Conservation (phyloP, 768 basidiomycete genomes). For the Phylloporus arenicola region DNA sequence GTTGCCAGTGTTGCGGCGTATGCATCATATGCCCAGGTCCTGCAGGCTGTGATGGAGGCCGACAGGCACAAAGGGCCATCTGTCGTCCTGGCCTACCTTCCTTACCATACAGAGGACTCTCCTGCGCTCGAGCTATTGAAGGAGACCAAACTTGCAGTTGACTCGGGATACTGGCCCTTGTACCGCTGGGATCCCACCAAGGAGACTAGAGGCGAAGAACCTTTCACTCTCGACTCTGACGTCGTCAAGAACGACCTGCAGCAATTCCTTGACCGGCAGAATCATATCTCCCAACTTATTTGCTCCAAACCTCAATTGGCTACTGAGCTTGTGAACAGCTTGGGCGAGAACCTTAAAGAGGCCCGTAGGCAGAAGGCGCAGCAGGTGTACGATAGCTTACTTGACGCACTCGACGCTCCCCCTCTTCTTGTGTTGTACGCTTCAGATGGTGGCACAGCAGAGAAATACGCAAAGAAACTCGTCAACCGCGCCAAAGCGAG, state of each 20-base stretch:
- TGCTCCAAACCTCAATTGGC: conserved; percentile 77
- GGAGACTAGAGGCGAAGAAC: conserved; percentile 68
- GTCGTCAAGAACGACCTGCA: conserved; percentile 89
- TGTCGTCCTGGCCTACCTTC: conserved; percentile 90
- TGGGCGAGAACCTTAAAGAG: conserved; percentile 80
- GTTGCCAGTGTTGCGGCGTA: conserved; percentile 95
- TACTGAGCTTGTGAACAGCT: conserved; percentile 72
- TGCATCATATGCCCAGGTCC: conserved; percentile 90
- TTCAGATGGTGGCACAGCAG: conserved; percentile 92
- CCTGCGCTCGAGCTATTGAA: conserved; percentile 88
- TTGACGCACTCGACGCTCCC: conserved; percentile 82
- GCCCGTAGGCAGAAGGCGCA: conserved; percentile 78
- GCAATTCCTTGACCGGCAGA: conserved; percentile 92
- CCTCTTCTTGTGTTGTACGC: conserved; percentile 89
- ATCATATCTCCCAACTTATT: conserved; percentile 91
- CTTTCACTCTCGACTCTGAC: conserved; percentile 91
- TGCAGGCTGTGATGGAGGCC: conserved; percentile 88
- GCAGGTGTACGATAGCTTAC: conserved; percentile 77
- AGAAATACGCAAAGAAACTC: conserved; percentile 91
- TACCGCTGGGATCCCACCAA: conserved; percentile 96
- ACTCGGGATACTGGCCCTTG: conserved; percentile 95
- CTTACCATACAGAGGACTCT: conserved; percentile 71
- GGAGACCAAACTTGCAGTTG: conserved; percentile 95
- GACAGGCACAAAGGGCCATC: conserved; percentile 87
- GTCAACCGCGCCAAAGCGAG: conserved; percentile 77